phyloP scores from a whole-genome alignment of 306 rosid genomes.

The Casuarina cunninghamiana region DNA sequence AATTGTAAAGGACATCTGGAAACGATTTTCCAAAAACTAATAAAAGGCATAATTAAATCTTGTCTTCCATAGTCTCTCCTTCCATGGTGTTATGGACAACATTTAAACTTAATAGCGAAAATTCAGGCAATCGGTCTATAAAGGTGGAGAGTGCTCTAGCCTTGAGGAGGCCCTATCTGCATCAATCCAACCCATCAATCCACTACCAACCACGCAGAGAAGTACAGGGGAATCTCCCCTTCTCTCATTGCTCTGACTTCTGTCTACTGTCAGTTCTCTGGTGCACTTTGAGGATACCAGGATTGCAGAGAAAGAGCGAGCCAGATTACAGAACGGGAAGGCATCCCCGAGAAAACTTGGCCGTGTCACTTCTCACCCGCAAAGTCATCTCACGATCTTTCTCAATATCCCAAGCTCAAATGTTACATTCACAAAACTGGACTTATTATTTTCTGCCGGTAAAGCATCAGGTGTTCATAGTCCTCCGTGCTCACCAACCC shows the following conservation, averaged over 20 bases:
- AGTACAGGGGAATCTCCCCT: conserved; percentile 9
- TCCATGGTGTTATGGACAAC: too few species aligned
- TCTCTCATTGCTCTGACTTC: background rate
- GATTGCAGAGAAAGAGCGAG: too few species aligned
- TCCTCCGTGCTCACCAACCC: too few species aligned
- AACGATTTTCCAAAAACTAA: too few species aligned
- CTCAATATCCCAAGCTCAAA: conserved; percentile 21
- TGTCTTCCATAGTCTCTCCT: too few species aligned
- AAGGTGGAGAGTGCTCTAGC: background rate
- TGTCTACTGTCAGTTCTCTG: background rate
- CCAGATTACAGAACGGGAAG: too few species aligned
- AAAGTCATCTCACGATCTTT: conserved; percentile 34
- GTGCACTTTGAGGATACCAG: background rate
- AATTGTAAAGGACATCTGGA: too few species aligned
- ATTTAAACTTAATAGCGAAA: too few species aligned
- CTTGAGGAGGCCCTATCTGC: background rate
- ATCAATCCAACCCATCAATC: conserved; percentile 15
- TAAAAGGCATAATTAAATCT: too few species aligned
- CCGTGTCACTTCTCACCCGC: conserved; percentile 1
- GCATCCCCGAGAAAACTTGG: too few species aligned
- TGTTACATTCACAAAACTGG: background rate
- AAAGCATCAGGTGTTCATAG: too few species aligned
- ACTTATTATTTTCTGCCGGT: background rate
- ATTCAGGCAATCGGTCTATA: too few species aligned
- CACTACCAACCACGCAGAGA: background rate